These are phyloP conservation scores for Scortechinia acanthostroma DNA, from an alignment of 2,329 filamentous ascomycete genomes.

Conservation along the genomic window DNA sequence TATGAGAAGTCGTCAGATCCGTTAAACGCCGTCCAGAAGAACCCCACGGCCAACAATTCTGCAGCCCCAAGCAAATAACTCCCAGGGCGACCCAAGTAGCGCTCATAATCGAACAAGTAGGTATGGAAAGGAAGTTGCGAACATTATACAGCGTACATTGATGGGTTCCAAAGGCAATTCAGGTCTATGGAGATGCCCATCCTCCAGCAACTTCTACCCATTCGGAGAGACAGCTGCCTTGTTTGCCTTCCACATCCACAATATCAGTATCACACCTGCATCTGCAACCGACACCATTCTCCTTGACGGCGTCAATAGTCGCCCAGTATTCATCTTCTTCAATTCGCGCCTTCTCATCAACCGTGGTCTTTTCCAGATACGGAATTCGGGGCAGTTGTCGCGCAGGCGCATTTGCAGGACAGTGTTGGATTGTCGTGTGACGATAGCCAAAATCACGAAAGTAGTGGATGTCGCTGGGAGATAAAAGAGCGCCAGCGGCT, in stretches of 20 bases:
- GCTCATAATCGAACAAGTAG: no score
- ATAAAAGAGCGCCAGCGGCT: constrained; percentile 80
- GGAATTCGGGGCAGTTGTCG: constrained; percentile 76
- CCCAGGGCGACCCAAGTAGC: not conserved
- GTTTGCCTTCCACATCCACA: constrained; percentile 93
- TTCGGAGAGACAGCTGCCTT: constrained; percentile 86
- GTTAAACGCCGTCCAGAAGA: not conserved
- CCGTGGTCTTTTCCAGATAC: constrained; percentile 74
- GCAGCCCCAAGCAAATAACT: not conserved
- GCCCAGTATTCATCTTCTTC: constrained; percentile 98
- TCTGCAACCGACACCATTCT: constrained; percentile 93
- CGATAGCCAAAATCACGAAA: constrained; percentile 98
- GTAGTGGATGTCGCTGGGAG: constrained; percentile 83
- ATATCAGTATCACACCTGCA: constrained; percentile 97
- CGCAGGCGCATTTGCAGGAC: constrained; percentile 86
- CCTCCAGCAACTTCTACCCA: constrained; percentile 97
- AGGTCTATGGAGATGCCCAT: constrained; percentile 49
- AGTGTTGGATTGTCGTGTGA: constrained; percentile 98
- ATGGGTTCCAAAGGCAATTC: no score
- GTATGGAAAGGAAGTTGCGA: no score
- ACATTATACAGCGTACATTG: no score
- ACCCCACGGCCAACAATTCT: not conserved
- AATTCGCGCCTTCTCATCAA: constrained; percentile 73
- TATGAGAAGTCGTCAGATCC: constrained; percentile 1
- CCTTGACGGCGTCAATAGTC: constrained; percentile 75